A percentile compares a stretch with the other conserved stretches of the same genome.
phyloP scores from a whole-genome alignment of 176 grass and related monocot genomes.

The Raddia guianensis region DNA sequence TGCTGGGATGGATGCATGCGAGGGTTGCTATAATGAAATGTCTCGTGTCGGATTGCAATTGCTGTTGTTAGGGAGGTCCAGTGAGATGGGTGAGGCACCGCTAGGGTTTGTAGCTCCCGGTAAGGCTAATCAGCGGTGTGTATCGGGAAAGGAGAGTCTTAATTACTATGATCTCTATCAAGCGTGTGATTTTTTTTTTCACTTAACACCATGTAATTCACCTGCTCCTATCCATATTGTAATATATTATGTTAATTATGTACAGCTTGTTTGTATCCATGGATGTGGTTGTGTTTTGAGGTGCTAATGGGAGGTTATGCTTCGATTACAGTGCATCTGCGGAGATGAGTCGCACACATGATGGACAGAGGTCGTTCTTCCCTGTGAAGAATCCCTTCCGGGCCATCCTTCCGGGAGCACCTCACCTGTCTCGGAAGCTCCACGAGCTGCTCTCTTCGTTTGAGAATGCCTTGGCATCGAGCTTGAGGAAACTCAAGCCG shows the following conservation, averaged over 20 bases:
- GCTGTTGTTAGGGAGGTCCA: neutral
- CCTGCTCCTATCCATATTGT: neutral
- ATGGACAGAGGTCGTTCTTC: constrained; percentile 46
- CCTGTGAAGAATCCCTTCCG: constrained; percentile 72
- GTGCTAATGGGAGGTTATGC: constrained; percentile 1
- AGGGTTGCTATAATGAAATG: neutral
- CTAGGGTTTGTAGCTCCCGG: neutral
- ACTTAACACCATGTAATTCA: neutral
- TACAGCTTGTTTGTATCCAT: neutral
- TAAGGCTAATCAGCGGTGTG: neutral
- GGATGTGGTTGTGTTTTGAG: neutral
- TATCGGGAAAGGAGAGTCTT: constrained; percentile 21
- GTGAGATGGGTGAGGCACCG: neutral
- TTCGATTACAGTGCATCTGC: constrained; percentile 35
- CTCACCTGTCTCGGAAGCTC: constrained; percentile 60
- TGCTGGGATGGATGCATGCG: neutral
- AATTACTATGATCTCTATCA: neutral
- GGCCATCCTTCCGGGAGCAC: constrained; percentile 44
- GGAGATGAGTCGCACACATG: constrained; percentile 71
- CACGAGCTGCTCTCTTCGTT: constrained; percentile 40
- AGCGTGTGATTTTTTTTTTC: constrained; percentile 3
- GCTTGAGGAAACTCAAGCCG: constrained; percentile 64
- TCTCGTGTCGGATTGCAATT: neutral
- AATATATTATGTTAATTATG: neutral
- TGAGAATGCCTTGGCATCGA: constrained; percentile 58